These are phyloP conservation scores for Straminergon stramineum DNA, from an alignment of 225 moss, liverwort and hornwort species.

Conservation along the genomic window DNA sequence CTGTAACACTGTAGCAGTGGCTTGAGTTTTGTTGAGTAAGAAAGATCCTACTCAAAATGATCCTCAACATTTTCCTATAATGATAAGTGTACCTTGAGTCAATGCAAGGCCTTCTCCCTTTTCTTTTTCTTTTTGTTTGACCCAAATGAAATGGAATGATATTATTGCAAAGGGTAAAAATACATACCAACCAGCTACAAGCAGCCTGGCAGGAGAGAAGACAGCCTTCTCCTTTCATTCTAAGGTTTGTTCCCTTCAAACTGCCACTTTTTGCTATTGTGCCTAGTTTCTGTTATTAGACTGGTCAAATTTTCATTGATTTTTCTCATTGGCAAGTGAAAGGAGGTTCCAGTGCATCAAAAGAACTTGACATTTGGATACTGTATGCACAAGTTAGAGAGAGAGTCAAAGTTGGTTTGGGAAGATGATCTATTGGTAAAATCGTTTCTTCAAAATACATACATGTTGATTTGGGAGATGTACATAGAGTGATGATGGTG, in stretches of 20 bases:
- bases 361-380: background rate
- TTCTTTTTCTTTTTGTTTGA: too few relatives aligned
- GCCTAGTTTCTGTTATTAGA: background rate
- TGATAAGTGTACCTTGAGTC: background rate
- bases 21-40: background rate
- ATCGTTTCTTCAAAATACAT: rapidly evolving
- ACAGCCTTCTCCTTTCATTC: too few relatives aligned
- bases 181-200: too few relatives aligned
- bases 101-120: background rate
- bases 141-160: too few relatives aligned
- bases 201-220: too few relatives aligned
- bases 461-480: background rate
- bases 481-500: background rate
- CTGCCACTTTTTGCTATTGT: background rate
- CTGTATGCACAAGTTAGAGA: background rate
- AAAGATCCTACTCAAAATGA: rapidly evolving
- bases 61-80: background rate
- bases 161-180: too few relatives aligned
- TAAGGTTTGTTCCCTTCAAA: background rate
- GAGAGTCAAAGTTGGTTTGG: background rate
- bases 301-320: background rate
- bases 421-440: background rate
- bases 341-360: rapidly evolving
- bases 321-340: background rate
- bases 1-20: too few relatives aligned